These are phyloP conservation scores for Ceratobasidium theobromae DNA, from an alignment of 1,284 basidiomycete species.

Conservation along the genomic window DNA sequence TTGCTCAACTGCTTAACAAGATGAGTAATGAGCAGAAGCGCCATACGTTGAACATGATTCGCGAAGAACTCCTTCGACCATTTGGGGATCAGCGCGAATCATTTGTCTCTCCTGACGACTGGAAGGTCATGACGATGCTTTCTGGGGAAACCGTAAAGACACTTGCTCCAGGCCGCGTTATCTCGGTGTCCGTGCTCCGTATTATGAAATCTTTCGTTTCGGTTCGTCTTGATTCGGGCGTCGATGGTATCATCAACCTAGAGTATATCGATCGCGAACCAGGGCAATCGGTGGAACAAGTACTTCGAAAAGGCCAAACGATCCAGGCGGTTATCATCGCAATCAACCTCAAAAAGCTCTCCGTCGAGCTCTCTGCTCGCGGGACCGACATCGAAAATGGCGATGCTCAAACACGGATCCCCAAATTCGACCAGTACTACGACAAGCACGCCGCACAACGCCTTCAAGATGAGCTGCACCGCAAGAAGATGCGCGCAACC, in stretches of 20 bases:
- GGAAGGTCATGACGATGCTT: slow-evolving; percentile 93
- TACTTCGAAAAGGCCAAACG: slow-evolving; percentile 74
- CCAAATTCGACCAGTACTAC: slow-evolving; percentile 65
- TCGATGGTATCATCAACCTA: slow-evolving; percentile 79
- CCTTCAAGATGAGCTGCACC: slow-evolving; percentile 73
- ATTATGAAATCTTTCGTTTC: slow-evolving; percentile 55
- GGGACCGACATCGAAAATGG: slow-evolving; percentile 67
- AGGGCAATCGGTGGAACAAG: slow-evolving; percentile 49
- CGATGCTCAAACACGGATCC: slow-evolving; percentile 65
- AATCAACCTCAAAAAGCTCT: slow-evolving; percentile 67
- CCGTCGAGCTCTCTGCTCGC: slow-evolving; percentile 77
- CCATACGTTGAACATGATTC: slow-evolving; percentile 84
- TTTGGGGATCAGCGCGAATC: slow-evolving; percentile 75
- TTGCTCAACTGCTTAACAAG: slow-evolving; percentile 88
- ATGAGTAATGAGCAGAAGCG: slow-evolving; percentile 84
- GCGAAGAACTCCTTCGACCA: slow-evolving; percentile 83
- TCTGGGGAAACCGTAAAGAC: slow-evolving; percentile 89
- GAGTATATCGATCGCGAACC: slow-evolving; percentile 60
- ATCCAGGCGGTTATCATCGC: slow-evolving; percentile 80
- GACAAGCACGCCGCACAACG: slow-evolving; percentile 65
- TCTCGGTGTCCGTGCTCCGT: slow-evolving; percentile 76
- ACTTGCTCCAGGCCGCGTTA: slow-evolving; percentile 75
- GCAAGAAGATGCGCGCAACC: slow-evolving; percentile 82
- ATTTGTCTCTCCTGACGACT: slow-evolving; percentile 68
- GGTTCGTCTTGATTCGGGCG: slow-evolving; percentile 86